Conservation (phyloP, 2,329 filamentous ascomycete genomes). For the Samsoniella hepiali region DNA sequence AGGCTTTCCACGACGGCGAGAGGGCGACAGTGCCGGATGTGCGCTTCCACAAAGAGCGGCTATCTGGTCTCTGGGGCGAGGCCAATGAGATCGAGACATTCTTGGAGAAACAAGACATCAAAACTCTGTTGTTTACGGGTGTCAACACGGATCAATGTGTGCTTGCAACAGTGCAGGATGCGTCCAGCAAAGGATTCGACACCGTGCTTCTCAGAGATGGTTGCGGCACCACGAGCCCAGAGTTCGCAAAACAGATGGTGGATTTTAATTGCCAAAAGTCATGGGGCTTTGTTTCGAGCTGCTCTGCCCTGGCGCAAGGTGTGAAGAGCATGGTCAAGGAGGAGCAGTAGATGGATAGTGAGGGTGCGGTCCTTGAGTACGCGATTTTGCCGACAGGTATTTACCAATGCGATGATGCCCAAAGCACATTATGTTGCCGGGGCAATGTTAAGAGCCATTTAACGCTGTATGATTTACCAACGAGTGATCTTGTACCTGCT, state of each 20-base stretch:
- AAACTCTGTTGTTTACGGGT: constrained; percentile 53
- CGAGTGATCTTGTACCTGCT: too few relatives aligned
- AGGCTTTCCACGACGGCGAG: constrained; percentile 30
- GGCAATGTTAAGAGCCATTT: too few relatives aligned
- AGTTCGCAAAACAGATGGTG: not conserved
- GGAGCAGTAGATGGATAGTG: too few relatives aligned
- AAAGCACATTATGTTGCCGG: too few relatives aligned
- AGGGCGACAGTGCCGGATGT: constrained; percentile 39
- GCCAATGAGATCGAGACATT: constrained; percentile 22
- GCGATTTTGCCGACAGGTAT: too few relatives aligned
- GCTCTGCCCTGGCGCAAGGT: not conserved
- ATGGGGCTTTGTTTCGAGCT: constrained; percentile 16
- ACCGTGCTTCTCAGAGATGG: constrained; percentile 54
- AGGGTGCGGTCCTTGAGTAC: too few relatives aligned
- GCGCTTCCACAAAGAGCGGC: constrained; percentile 54
- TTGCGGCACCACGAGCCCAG: constrained; percentile 45
- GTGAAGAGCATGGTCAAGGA: too few relatives aligned
- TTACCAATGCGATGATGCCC: too few relatives aligned
- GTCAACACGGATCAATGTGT: constrained; percentile 64
- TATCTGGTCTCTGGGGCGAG: constrained; percentile 48
- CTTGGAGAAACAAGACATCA: constrained; percentile 37
- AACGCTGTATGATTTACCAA: too few relatives aligned
- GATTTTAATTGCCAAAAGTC: constrained; percentile 1
- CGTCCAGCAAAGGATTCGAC: constrained; percentile 53
- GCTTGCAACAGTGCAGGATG: constrained; percentile 52